These are phyloP conservation scores for Acmispon strigosus DNA, from an alignment of 306 rosid genomes.

Conservation along the genomic window DNA sequence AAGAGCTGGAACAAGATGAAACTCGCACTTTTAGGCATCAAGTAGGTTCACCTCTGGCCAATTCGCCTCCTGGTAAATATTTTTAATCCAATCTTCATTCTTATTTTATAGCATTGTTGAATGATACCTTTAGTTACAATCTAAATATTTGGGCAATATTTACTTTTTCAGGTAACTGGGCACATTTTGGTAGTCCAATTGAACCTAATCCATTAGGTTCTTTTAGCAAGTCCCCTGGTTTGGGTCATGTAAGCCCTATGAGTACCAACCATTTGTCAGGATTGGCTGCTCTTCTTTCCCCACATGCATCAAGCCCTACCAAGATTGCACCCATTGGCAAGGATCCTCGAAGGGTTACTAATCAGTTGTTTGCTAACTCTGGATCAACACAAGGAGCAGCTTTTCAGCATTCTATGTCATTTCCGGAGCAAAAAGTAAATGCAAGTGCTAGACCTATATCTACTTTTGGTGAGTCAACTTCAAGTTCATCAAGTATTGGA, in stretches of 20 bases:
- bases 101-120: not conserved
- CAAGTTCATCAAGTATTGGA: constrained; percentile 62
- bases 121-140: constrained; percentile 7
- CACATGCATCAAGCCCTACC: constrained; percentile 53
- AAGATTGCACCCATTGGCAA: constrained; percentile 90
- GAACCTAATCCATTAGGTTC: constrained; percentile 60
- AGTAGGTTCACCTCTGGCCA: constrained; percentile 75
- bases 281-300: constrained; percentile 76
- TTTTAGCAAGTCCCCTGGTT: constrained; percentile 64
- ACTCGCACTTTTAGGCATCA: constrained; percentile 57
- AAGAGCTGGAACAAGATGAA: constrained; percentile 87
- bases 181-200: constrained; percentile 71
- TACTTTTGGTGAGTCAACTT: constrained; percentile 48
- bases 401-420: constrained; percentile 64
- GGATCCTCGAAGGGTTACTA: constrained; percentile 64
- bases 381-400: constrained; percentile 46
- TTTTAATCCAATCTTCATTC: constrained; percentile 13
- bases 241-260: constrained; percentile 61
- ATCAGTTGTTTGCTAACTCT: constrained; percentile 39
- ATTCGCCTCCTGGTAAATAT: constrained; percentile 80
- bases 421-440: constrained; percentile 55
- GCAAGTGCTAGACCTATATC: constrained; percentile 58
- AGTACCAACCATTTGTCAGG: constrained; percentile 68
- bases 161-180: constrained; percentile 59
- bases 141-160: constrained; percentile 8